phyloP scores from a whole-genome alignment of 164 flowering plant genomes.

The Berberis vulgaris region DNA sequence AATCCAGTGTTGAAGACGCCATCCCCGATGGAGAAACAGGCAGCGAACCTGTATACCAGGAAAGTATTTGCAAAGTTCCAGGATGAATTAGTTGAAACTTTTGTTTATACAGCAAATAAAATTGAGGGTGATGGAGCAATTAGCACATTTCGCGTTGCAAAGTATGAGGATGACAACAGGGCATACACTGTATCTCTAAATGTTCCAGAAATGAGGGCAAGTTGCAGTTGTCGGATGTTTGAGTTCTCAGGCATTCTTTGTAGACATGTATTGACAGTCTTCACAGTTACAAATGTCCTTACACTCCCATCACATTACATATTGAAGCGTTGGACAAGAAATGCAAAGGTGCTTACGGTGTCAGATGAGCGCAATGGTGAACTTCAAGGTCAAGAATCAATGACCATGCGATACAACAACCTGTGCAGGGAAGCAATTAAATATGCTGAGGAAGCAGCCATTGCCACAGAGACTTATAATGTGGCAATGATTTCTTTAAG shows the following conservation, averaged over 20 bases:
- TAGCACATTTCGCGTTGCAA: conserved; percentile 51
- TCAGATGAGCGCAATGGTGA: conserved; percentile 22
- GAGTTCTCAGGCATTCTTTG: conserved; percentile 60
- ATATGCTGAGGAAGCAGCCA: conserved; percentile 55
- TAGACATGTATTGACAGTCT: conserved; percentile 58
- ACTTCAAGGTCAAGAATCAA: conserved; percentile 15
- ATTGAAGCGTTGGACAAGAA: conserved; percentile 62
- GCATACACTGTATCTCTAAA: conserved; percentile 38
- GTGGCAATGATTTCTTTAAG: conserved; percentile 43
- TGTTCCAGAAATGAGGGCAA: conserved; percentile 36
- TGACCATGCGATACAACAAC: conserved; percentile 36
- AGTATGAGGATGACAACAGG: conserved; percentile 52
- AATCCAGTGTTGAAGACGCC: conserved; percentile 52
- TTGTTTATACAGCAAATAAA: conserved; percentile 48
- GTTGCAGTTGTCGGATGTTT: conserved; percentile 68
- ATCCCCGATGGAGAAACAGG: conserved; percentile 64
- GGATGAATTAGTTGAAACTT: conserved; percentile 54
- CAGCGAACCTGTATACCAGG: conserved; percentile 46
- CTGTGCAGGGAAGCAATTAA: conserved; percentile 48
- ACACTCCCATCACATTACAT: conserved; percentile 62
- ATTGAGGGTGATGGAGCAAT: conserved; percentile 43
- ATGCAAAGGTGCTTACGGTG: conserved; percentile 33
- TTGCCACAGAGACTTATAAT: conserved; percentile 48
- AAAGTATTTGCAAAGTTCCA: conserved; percentile 49
- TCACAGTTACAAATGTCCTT: conserved; percentile 57